Evolutionary conservation across 1,284 basidiomycete species (phyloP).

Genomic region (Quambalaria eucalypti): DNA sequence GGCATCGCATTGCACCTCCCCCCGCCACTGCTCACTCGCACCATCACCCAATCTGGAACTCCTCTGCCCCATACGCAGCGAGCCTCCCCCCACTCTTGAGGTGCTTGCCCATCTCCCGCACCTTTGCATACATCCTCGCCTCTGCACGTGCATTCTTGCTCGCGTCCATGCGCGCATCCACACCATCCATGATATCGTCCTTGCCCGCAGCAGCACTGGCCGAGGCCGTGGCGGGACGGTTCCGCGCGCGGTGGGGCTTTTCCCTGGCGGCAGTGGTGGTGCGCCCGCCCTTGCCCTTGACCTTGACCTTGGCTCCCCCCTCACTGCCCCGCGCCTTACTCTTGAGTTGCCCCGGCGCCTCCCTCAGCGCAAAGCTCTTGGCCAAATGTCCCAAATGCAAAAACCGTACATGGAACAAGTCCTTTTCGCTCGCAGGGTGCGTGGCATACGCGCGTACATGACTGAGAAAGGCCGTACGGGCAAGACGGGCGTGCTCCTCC

Average conservation of each 20-base stretch:
- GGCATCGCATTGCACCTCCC: too few species aligned
- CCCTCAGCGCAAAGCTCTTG: constrained; percentile 88
- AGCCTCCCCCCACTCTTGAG: constrained; percentile 71
- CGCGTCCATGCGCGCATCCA: background rate
- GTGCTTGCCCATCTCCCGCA: constrained; percentile 71
- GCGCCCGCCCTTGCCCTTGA: background rate
- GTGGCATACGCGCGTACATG: constrained; percentile 96
- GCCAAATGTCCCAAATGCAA: constrained; percentile 93
- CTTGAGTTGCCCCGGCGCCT: constrained; percentile 58
- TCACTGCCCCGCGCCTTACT: constrained; percentile 3
- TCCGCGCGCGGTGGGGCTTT: background rate
- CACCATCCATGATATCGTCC: background rate
- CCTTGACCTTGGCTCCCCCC: background rate
- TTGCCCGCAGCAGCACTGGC: background rate
- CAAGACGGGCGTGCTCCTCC: constrained; percentile 63
- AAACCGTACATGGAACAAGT: constrained; percentile 86
- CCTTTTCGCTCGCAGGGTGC: constrained; percentile 86
- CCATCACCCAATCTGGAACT: constrained; percentile 37
- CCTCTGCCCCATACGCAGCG: constrained; percentile 58
- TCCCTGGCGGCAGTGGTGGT: background rate
- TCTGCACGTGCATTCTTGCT: constrained; percentile 55
- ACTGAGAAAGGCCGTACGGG: constrained; percentile 78
- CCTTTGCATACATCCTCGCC: constrained; percentile 75
- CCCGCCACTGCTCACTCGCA: too few species aligned
- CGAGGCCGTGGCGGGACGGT: background rate